These are phyloP conservation scores for Pleurotus giganteus DNA, from an alignment of 768 basidiomycete species.

Conservation along the genomic window DNA sequence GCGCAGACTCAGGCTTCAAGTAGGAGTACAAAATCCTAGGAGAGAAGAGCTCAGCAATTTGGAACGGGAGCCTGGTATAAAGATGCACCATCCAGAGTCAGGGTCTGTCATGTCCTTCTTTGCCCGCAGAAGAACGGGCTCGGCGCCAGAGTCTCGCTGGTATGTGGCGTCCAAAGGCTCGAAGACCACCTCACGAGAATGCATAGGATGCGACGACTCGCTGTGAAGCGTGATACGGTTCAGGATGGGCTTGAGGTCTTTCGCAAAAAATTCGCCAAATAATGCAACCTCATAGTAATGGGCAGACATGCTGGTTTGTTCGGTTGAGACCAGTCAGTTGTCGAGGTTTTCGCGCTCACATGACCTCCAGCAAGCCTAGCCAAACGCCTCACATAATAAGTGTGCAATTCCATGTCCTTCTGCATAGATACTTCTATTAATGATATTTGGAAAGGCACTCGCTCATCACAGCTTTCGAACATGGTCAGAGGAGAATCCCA, in stretches of 20 bases:
- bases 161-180: conserved; percentile 70
- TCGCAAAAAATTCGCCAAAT: conserved; percentile 77
- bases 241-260: conserved; percentile 72
- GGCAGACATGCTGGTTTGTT: conserved; percentile 46
- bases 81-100: conserved; percentile 58
- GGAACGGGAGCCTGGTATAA: neutral
- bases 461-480: conserved; percentile 62
- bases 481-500: conserved; percentile 61
- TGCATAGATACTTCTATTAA: neutral
- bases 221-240: conserved; percentile 81
- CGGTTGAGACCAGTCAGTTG: neutral
- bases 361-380: neutral
- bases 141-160: conserved; percentile 58
- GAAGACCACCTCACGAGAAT: conserved; percentile 76
- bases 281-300: conserved; percentile 81
- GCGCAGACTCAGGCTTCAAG: conserved; percentile 80
- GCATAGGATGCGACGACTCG: conserved; percentile 74
- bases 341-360: neutral
- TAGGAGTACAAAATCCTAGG: conserved; percentile 75
- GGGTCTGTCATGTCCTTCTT: conserved; percentile 69
- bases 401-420: neutral
- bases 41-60: neutral
- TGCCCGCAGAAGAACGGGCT: conserved; percentile 69
- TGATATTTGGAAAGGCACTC: neutral
- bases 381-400: too few relatives aligned